Conservation (phyloP, 192 early-diverging fungal species). For the Oehlia diaphana region DNA sequence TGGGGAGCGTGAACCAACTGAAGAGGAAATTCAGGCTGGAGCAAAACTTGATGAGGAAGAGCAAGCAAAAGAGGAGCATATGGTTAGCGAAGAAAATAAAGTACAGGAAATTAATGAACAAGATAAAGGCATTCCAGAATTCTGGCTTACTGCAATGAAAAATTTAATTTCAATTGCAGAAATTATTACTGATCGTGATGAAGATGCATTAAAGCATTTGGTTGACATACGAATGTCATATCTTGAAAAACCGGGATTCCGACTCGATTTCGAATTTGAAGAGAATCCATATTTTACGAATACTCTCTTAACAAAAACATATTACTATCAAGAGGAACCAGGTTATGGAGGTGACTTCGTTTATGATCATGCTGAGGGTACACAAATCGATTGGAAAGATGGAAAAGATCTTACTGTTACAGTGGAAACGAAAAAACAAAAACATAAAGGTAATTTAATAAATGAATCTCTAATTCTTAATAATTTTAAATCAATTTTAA, state of each 20-base stretch:
- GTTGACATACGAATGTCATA: constrained; percentile 86
- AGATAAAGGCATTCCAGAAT: constrained; percentile 84
- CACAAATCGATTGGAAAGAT: constrained; percentile 94
- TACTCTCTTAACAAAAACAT: constrained; percentile 86
- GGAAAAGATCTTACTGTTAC: constrained; percentile 92
- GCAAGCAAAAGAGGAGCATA: constrained; percentile 50
- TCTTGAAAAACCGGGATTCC: constrained; percentile 90
- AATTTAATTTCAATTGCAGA: constrained; percentile 80
- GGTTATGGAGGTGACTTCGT: constrained; percentile 82
- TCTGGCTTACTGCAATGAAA: constrained; percentile 95
- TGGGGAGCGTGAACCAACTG: constrained; percentile 89
- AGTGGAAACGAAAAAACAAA: constrained; percentile 98
- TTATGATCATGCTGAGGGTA: constrained; percentile 91
- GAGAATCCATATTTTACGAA: constrained; percentile 91
- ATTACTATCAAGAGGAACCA: constrained; percentile 83
- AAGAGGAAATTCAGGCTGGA: constrained; percentile 72
- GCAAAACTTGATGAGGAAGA: constrained; percentile 64
- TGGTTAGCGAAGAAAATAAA: constrained; percentile 32
- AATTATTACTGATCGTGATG: constrained; percentile 89
- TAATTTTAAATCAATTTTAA: neutral
- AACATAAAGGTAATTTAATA: constrained; percentile 77
- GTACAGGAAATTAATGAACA: constrained; percentile 37
- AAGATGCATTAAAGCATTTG: constrained; percentile 84
- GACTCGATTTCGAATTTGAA: constrained; percentile 88
- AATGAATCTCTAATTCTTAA: neutral